Evolutionary conservation across 2,329 filamentous ascomycete species (phyloP).

Genomic region (Botrytis deweyae): DNA sequence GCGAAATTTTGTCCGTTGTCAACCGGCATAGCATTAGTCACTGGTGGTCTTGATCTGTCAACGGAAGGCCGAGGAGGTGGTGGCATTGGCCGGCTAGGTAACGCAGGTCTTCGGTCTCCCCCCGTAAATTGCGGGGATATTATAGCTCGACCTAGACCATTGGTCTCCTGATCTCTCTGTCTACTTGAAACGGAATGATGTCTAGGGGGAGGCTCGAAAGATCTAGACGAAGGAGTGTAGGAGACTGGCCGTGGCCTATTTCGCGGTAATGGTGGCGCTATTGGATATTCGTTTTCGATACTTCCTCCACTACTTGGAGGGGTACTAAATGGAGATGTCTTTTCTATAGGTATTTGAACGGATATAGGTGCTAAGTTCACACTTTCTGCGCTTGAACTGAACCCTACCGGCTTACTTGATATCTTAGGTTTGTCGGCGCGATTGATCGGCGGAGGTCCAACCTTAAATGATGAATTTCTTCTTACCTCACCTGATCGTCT

Average conservation of each 20-base stretch:
- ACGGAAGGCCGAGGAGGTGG: conserved; percentile 35
- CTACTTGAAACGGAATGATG: conserved; percentile 50
- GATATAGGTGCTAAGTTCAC: conserved; percentile 30
- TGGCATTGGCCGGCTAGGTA: conserved; percentile 44
- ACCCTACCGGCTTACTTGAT: conserved; percentile 38
- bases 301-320: conserved; percentile 73
- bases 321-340: conserved; percentile 78
- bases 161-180: conserved; percentile 46
- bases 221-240: conserved; percentile 38
- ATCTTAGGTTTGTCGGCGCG: conserved; percentile 76
- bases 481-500: conserved; percentile 60
- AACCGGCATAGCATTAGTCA: conserved; percentile 21
- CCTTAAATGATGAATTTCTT: conserved; percentile 44
- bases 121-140: conserved; percentile 44
- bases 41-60: conserved; percentile 31
- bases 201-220: conserved; percentile 53
- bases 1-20: conserved; percentile 23
- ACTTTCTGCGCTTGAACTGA: conserved; percentile 40
- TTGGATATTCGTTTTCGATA: conserved; percentile 50
- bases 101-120: conserved; percentile 47
- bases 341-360: conserved; percentile 26
- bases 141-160: conserved; percentile 42
- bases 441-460: conserved; percentile 71
- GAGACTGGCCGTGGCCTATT: conserved; percentile 52
- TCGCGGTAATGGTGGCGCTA: conserved; percentile 49